Evolutionary conservation across 768 basidiomycete genomes (phyloP).

Genomic region (Daedalea quercina): DNA sequence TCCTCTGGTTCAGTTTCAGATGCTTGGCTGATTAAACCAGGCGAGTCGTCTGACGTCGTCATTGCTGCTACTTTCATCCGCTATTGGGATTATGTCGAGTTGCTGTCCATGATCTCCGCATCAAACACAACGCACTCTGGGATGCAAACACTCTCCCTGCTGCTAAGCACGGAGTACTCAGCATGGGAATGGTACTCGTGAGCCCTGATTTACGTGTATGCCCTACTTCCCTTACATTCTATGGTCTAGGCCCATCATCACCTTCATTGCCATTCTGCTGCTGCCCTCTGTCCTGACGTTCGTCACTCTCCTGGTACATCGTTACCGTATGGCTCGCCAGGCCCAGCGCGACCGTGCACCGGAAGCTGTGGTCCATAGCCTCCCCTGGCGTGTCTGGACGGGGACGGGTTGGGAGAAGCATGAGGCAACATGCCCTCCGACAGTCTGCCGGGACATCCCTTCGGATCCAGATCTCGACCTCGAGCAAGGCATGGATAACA

Average conservation of each 20-base stretch:
- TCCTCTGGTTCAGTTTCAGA: background rate
- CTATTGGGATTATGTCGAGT: constrained; percentile 68
- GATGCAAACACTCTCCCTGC: constrained; percentile 63
- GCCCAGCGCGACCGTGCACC: constrained; percentile 82
- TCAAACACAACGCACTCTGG: constrained; percentile 81
- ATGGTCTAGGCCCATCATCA: constrained; percentile 63
- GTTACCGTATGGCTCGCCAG: constrained; percentile 75
- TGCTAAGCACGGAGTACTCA: constrained; percentile 74
- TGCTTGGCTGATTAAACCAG: constrained; percentile 29
- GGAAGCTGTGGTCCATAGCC: constrained; percentile 66
- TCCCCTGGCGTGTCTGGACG: constrained; percentile 83
- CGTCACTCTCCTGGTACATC: constrained; percentile 83
- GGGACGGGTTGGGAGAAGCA: constrained; percentile 79
- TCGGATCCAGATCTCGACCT: constrained; percentile 10
- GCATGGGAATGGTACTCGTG: constrained; percentile 94
- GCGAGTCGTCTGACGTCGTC: constrained; percentile 76
- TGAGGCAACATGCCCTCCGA: constrained; percentile 21
- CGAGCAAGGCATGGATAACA: constrained; percentile 10
- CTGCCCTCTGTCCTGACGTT: constrained; percentile 88
- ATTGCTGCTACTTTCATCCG: constrained; percentile 89
- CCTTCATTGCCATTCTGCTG: constrained; percentile 81
- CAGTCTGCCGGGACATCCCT: constrained; percentile 11
- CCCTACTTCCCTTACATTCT: constrained; percentile 7
- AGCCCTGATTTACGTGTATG: constrained; percentile 22
- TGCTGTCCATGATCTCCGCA: constrained; percentile 60